Percentiles rank a stretch among this genome's conserved stretches.
Conservation (phyloP, 2,329 filamentous ascomycete genomes). For the Fusarium annulatum region DNA sequence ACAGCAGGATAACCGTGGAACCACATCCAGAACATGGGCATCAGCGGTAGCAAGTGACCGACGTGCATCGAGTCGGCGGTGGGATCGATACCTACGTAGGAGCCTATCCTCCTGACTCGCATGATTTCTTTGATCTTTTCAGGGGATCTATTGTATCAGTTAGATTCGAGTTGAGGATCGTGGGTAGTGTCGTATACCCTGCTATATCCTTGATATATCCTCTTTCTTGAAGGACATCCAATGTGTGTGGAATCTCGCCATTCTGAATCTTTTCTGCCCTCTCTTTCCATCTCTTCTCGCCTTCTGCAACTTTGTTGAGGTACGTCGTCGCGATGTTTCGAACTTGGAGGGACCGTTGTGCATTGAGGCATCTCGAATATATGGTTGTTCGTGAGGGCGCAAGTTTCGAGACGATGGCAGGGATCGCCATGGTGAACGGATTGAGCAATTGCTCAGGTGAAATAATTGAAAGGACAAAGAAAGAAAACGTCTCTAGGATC, state of each 20-base stretch:
- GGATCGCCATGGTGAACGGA: slow-evolving; percentile 44
- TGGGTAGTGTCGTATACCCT: slow-evolving; percentile 63
- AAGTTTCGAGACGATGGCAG: slow-evolving; percentile 39
- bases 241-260: slow-evolving; percentile 65
- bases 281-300: slow-evolving; percentile 60
- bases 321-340: slow-evolving; percentile 57
- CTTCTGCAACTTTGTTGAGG: slow-evolving; percentile 56
- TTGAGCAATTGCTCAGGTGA: background rate
- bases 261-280: slow-evolving; percentile 59
- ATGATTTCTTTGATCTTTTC: slow-evolving; percentile 71
- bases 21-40: slow-evolving; percentile 88
- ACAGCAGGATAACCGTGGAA: slow-evolving; percentile 77
- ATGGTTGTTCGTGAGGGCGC: slow-evolving; percentile 40
- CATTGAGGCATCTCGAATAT: slow-evolving; percentile 40
- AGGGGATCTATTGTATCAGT: slow-evolving; percentile 52
- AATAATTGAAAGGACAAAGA: background rate
- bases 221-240: slow-evolving; percentile 75
- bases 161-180: background rate
- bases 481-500: background rate
- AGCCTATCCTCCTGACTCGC: slow-evolving; percentile 72
- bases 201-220: slow-evolving; percentile 80
- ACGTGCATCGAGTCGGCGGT: slow-evolving; percentile 83
- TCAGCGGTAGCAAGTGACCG: slow-evolving; percentile 82
- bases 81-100: slow-evolving; percentile 85
- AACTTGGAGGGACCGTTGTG: slow-evolving; percentile 38